A percentile compares a stretch with the other conserved stretches of the same genome.
phyloP scores from a whole-genome alignment of 2,329 filamentous ascomycete genomes.

The Pseudovirgaria hyperparasitica region DNA sequence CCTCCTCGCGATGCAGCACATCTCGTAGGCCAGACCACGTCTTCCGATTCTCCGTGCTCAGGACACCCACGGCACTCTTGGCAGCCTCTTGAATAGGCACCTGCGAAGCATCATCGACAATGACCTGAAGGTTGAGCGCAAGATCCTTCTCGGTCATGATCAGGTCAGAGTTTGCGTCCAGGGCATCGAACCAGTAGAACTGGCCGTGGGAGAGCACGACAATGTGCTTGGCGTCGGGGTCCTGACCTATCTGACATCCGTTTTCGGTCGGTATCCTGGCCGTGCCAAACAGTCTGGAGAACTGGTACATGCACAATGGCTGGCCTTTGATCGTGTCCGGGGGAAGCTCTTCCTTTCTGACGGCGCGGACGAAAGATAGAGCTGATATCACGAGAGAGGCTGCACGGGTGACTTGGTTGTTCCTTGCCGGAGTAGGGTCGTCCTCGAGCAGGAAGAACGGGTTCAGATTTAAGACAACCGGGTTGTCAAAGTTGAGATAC shows the following conservation, averaged over 20 bases:
- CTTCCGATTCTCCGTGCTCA: conserved; percentile 94
- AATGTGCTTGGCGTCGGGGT: conserved; percentile 83
- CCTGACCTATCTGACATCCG: conserved; percentile 91
- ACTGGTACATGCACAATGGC: conserved; percentile 96
- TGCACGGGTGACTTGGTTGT: conserved; percentile 90
- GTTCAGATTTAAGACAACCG: conserved; percentile 92
- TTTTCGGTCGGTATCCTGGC: conserved; percentile 87
- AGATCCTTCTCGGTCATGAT: conserved; percentile 97
- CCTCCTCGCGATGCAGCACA: conserved; percentile 70
- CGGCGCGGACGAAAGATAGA: conserved; percentile 81
- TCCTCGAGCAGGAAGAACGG: conserved; percentile 96
- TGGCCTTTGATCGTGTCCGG: conserved; percentile 75
- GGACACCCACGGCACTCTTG: conserved; percentile 83
- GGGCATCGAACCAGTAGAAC: conserved; percentile 97
- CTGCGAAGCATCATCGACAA: conserved; percentile 80
- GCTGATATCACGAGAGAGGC: conserved; percentile 86
- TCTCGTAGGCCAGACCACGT: conserved; percentile 88
- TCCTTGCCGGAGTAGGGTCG: conserved; percentile 88
- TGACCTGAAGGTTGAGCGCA: conserved; percentile 78
- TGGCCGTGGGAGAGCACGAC: conserved; percentile 90
- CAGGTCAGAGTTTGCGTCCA: conserved; percentile 85
- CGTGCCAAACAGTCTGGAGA: conserved; percentile 87
- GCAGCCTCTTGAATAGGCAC: conserved; percentile 87
- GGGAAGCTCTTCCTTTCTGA: conserved; percentile 82
- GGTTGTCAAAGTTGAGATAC: conserved; percentile 95